phyloP scores from a whole-genome alignment of 129 eudicot genomes.

The Ambrosia artemisiifolia region DNA sequence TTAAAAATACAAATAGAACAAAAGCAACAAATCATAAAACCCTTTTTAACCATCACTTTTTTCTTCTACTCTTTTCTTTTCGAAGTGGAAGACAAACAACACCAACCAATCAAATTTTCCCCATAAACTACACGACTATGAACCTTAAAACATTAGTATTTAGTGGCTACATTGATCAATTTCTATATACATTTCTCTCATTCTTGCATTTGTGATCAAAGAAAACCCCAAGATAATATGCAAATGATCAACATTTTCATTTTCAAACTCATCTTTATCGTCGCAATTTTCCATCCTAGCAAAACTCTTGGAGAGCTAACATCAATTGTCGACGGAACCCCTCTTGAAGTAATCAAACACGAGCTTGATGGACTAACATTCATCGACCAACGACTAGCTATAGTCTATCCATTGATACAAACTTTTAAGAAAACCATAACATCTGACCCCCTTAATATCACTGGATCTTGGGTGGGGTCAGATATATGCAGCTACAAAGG shows the following conservation, averaged over 20 bases:
- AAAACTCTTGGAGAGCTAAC: slow-evolving; percentile 8
- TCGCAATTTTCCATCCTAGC: not conserved
- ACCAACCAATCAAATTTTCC: slow-evolving; percentile 10
- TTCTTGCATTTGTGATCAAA: slow-evolving; percentile 19
- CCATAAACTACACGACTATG: slow-evolving; percentile 5
- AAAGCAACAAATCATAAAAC: slow-evolving; percentile 14
- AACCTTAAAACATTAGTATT: slow-evolving; percentile 20
- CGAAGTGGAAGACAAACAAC: slow-evolving; percentile 30
- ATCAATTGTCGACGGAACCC: slow-evolving; percentile 12
- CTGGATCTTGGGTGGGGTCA: slow-evolving; percentile 73
- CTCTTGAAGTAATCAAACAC: slow-evolving; percentile 16
- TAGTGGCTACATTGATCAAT: slow-evolving; percentile 18
- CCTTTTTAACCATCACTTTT: slow-evolving; percentile 6
- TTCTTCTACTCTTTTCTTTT: slow-evolving; percentile 7
- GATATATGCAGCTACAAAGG: slow-evolving; percentile 79
- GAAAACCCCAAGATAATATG: slow-evolving; percentile 11
- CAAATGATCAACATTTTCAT: not conserved
- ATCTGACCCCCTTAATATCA: slow-evolving; percentile 68
- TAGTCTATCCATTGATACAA: slow-evolving; percentile 63
- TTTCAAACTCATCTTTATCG: slow-evolving; percentile 1
- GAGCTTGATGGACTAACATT: slow-evolving; percentile 37
- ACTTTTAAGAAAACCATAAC: slow-evolving; percentile 55
- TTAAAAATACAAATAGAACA: slow-evolving; percentile 13
- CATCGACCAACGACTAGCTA: slow-evolving; percentile 52
- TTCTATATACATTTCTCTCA: slow-evolving; percentile 8